Evolutionary conservation across 805 yeast genomes (phyloP), one percentile per base, ranked within the genome.

Genomic region (Yarrowia yakushimensis): DNA sequence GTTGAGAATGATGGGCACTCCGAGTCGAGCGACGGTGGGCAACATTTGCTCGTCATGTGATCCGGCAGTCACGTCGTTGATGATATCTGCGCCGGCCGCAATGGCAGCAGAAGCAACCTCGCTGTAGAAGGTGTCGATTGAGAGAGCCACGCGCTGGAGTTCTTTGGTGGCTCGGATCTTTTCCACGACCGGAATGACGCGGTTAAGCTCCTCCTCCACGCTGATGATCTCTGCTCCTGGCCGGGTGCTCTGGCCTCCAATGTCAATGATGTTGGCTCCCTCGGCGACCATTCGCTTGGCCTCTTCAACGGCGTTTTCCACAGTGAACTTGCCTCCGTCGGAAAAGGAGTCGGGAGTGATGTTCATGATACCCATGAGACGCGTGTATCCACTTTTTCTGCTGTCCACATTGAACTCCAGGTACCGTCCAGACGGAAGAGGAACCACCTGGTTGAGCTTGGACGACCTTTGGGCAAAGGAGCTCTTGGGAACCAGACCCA

Each of bases 321-420:
- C 36, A 7, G 77, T 70, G 1, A 76, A 69, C 17, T 70, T 70
- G 0, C 94, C 90, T 1, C 97, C 98, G 73, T 94, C 99, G 45
- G 96, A 88, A 71, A 94, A 94, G 1, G 97, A 91, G 73, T 94
- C 97, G 0, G 97, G 97, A 0, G 99, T 94, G 20, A 87, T 81
- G 69, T 94, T 94, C 66, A 94, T 74, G 52, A 94, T 86, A 0
- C 90, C 94, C 99, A 94, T 94, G 45, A 91, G 71, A 59, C 79
- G 74, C 0, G 97, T 90, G n/a, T 75, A 76, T 7, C 77, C 71
- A 22, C 27, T 52, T 4, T 76, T 72, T 43, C 78, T 74, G 18
- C 75, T 71, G 22, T 78, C 65, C 2, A 80, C 77, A 68, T 85
- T 87, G 67, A 81, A 79, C 33, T 72, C 72, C 46, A 79, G 66